These are phyloP conservation scores for Lentinula detonsa DNA, from an alignment of 768 basidiomycete species.

Conservation along the genomic window DNA sequence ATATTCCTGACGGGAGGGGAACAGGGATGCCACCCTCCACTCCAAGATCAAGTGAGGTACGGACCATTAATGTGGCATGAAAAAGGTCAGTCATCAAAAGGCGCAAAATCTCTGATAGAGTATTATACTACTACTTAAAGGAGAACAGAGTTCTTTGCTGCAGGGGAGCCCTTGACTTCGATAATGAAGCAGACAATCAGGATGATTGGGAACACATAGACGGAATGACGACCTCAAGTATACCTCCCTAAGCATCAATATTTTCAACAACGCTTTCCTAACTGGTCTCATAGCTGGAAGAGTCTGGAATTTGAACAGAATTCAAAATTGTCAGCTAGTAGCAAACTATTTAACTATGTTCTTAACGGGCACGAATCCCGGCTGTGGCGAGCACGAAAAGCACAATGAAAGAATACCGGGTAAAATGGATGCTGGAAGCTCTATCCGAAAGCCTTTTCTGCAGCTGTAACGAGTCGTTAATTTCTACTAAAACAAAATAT, in stretches of 20 bases:
- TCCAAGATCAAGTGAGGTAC: neutral
- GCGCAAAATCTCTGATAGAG: too few species aligned
- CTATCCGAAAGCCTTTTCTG: neutral
- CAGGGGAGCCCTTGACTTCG: neutral
- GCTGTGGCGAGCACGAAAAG: conserved; percentile 2
- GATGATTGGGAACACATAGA: neutral
- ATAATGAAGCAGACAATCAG: conserved; percentile 3
- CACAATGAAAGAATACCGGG: neutral
- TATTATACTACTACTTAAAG: neutral
- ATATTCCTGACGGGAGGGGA: neutral
- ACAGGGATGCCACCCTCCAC: neutral
- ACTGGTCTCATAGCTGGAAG: too few species aligned
- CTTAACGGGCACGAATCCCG: neutral
- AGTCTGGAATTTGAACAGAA: too few species aligned
- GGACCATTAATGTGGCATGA: neutral
- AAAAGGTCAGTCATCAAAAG: neutral
- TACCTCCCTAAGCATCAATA: too few species aligned
- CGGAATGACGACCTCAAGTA: too few species aligned
- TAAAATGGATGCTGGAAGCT: conserved; percentile 1
- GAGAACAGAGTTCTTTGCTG: neutral
- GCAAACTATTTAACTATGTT: too few species aligned
- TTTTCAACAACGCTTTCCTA: too few species aligned
- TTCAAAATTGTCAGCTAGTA: too few species aligned
- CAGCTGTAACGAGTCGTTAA: neutral
- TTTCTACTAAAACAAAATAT: neutral